Percentiles rank a stretch among this genome's conserved stretches.
phyloP scores from a whole-genome alignment of 1,139 yeast genomes.

The Diutina scorzettiae region DNA sequence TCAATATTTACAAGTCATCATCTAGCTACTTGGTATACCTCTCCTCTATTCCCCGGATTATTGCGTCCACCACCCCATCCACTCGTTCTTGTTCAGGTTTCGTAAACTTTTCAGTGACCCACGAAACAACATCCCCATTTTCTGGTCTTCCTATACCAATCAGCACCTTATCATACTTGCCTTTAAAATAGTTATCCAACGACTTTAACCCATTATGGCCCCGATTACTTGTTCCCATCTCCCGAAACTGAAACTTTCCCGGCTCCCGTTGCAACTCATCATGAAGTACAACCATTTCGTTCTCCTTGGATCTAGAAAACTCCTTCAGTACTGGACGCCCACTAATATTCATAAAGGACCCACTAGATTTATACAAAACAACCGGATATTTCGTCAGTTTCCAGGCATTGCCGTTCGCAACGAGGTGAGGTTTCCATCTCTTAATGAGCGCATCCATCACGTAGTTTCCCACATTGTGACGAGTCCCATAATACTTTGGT shows the following conservation, averaged over 20 bases:
- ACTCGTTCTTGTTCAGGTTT: slow-evolving; percentile 22
- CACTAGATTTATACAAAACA: slow-evolving; percentile 35
- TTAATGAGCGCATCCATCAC: slow-evolving; percentile 24
- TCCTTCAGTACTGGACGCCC: slow-evolving; percentile 36
- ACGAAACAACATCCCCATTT: slow-evolving; percentile 37
- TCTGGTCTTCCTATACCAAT: slow-evolving; percentile 66
- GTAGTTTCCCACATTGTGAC: slow-evolving; percentile 72
- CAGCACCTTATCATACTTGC: slow-evolving; percentile 42
- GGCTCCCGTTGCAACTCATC: slow-evolving; percentile 60
- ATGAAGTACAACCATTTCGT: slow-evolving; percentile 47
- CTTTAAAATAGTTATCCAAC: slow-evolving; percentile 26
- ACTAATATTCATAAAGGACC: slow-evolving; percentile 53
- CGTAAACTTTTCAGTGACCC: slow-evolving; percentile 44
- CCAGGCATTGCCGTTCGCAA: background rate
- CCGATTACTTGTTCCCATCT: slow-evolving; percentile 44
- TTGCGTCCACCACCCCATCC: slow-evolving; percentile 16
- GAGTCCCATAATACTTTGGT: slow-evolving; percentile 41
- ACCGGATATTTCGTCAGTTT: slow-evolving; percentile 8
- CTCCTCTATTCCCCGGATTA: background rate
- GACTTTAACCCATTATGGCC: slow-evolving; percentile 78
- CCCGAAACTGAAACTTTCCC: slow-evolving; percentile 52
- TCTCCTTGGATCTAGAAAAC: slow-evolving; percentile 12
- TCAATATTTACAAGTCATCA: too few relatives aligned
- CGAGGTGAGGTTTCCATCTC: background rate
- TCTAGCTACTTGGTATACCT: background rate